Evolutionary conservation across 225 moss, liverwort and hornwort species (phyloP).

Genomic region (Pseudoscleropodium purum): DNA sequence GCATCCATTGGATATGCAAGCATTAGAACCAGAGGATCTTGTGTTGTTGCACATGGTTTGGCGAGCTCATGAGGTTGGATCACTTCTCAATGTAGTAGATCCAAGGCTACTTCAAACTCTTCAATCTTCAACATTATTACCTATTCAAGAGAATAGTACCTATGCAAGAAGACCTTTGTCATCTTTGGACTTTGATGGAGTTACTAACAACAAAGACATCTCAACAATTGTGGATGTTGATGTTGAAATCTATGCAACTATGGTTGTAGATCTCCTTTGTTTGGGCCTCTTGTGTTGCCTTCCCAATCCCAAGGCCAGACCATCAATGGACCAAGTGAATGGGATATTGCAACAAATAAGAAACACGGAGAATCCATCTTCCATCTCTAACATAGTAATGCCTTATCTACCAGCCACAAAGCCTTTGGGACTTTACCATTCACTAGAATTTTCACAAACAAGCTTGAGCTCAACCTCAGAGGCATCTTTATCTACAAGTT

Average conservation of each 20-base stretch:
- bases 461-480: background rate
- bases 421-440: background rate
- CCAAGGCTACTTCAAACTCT: background rate
- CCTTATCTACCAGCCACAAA: background rate
- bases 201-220: background rate
- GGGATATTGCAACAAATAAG: background rate
- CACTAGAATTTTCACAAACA: background rate
- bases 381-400: background rate
- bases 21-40: accelerated
- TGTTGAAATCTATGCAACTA: background rate
- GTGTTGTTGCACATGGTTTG: background rate
- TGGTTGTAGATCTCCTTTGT: background rate
- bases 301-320: background rate
- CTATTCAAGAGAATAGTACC: background rate
- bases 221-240: background rate
- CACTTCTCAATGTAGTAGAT: background rate
- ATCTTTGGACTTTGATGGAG: background rate
- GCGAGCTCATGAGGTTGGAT: background rate
- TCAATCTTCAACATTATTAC: background rate
- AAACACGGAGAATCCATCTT: background rate
- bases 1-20: background rate
- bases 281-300: background rate
- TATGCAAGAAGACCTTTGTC: background rate
- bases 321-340: background rate
- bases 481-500: no score